These are phyloP conservation scores for Salix suchowensis DNA, from an alignment of 345 rosid species.

Conservation along the genomic window DNA sequence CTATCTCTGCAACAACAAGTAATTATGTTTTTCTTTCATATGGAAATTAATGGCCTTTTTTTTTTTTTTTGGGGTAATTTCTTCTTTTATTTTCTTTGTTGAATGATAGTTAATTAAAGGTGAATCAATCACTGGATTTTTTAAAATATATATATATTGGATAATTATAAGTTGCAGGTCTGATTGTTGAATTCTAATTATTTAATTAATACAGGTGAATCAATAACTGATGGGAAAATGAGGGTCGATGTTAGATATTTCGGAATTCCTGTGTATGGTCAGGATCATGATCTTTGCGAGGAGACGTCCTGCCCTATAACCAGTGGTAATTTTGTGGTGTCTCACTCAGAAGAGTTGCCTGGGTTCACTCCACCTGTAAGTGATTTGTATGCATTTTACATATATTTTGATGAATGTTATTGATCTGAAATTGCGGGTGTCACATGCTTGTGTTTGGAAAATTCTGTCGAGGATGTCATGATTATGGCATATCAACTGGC, in stretches of 20 bases:
- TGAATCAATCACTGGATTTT: too few species aligned
- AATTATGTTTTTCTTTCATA: not conserved
- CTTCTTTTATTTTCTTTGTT: too few species aligned
- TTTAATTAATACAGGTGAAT: slow-evolving; percentile 30
- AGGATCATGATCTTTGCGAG: slow-evolving; percentile 71
- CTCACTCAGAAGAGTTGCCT: slow-evolving; percentile 79
- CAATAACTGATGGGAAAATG: slow-evolving; percentile 63
- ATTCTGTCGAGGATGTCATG: not conserved
- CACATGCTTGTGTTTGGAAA: not conserved
- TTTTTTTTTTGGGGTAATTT: not conserved
- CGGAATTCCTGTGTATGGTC: slow-evolving; percentile 72
- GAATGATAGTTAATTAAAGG: too few species aligned
- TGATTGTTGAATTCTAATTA: not conserved
- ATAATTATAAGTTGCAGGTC: not conserved
- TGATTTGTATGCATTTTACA: not conserved
- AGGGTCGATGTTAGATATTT: slow-evolving; percentile 82
- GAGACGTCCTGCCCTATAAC: slow-evolving; percentile 85
- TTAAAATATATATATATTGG: not conserved
- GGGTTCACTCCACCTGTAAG: slow-evolving; percentile 92
- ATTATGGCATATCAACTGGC: not conserved
- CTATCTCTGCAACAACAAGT: slow-evolving; percentile 40
- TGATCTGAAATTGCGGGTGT: not conserved
- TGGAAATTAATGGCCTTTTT: not conserved
- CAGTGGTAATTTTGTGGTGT: slow-evolving; percentile 69
- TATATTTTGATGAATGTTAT: not conserved